Conservation (phyloP, 176 grass and related monocot genomes). For the Melocanna baccifera region DNA sequence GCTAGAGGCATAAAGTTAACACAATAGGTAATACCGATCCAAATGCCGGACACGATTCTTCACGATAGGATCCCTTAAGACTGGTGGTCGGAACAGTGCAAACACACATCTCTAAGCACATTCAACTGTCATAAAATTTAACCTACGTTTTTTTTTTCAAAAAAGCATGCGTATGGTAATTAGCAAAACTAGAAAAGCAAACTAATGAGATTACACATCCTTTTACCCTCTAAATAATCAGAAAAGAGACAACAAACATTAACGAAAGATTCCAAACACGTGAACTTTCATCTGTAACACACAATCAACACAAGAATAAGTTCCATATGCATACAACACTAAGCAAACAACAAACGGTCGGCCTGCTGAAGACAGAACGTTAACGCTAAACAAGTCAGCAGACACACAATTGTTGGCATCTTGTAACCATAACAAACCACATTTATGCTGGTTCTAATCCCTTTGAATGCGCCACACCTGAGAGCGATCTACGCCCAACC, state of each 20-base stretch:
- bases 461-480: background rate
- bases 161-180: background rate
- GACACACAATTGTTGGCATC: constrained; percentile 13
- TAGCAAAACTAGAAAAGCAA: background rate
- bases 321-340: background rate
- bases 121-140: background rate
- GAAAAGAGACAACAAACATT: background rate
- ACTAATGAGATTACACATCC: background rate
- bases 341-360: background rate
- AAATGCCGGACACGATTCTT: too few relatives aligned
- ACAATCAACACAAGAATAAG: background rate
- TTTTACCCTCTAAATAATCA: background rate
- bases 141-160: background rate
- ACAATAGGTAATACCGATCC: too few relatives aligned
- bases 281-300: background rate
- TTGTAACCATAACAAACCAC: constrained; percentile 31
- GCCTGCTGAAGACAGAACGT: background rate
- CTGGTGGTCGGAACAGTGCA: too few relatives aligned
- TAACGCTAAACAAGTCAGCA: constrained; percentile 27
- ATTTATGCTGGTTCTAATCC: background rate
- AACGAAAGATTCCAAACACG: background rate
- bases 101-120: background rate
- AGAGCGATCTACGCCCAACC: constrained; percentile 32
- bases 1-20: too few relatives aligned
- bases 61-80: too few relatives aligned